Evolutionary conservation across 176 grass and related monocot genomes (phyloP).

Genomic region (barley (Hordeum vulgare)): DNA sequence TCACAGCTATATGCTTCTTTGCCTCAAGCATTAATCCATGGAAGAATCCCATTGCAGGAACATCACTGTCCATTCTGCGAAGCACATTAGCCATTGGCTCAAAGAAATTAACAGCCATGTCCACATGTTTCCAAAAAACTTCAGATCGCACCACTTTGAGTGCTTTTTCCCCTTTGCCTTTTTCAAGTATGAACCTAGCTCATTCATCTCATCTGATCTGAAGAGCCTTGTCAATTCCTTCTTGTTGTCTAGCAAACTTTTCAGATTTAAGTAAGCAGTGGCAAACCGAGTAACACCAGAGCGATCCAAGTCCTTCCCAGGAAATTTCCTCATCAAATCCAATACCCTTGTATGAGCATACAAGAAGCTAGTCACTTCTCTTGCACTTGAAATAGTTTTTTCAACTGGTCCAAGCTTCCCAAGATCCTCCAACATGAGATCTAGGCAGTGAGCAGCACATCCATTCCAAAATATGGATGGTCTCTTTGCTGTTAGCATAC

Average conservation of each 20-base stretch:
- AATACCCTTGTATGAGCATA: neutral
- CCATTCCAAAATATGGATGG: neutral
- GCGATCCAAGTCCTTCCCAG: neutral
- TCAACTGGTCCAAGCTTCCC: neutral
- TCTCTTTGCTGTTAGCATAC: neutral
- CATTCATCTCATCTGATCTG: neutral
- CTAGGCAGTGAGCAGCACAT: neutral
- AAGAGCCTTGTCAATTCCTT: neutral
- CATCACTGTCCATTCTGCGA: no score
- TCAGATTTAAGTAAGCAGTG: neutral
- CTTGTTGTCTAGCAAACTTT: neutral
- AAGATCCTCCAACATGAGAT: neutral
- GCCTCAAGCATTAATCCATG: no score
- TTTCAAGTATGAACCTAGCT: neutral
- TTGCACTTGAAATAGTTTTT: neutral
- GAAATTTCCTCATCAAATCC: neutral
- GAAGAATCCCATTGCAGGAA: no score
- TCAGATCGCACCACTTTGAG: no score
- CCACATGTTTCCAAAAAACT: no score
- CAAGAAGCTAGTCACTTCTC: neutral
- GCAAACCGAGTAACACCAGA: neutral
- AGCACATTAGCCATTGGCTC: no score
- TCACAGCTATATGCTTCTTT: no score
- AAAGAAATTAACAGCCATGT: no score
- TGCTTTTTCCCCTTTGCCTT: no score